Conservation (phyloP, 192 early-diverging fungal genomes). For the Coemansia sp. region DNA sequence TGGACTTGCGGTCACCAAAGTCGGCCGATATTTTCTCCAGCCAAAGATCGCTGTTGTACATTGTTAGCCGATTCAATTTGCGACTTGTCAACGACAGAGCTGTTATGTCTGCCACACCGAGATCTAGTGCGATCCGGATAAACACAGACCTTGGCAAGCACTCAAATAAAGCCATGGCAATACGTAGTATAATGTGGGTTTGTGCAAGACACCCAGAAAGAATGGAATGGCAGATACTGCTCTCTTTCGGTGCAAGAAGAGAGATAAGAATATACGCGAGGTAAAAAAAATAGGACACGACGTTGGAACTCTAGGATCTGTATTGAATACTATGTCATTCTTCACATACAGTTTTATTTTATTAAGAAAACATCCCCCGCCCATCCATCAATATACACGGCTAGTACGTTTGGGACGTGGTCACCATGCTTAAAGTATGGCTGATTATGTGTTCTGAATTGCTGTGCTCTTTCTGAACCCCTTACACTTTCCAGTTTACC, state of each 20-base stretch:
- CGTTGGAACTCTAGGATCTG: too few species aligned
- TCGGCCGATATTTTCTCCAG: conserved; percentile 44
- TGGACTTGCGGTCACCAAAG: conserved; percentile 45
- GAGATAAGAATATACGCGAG: not conserved
- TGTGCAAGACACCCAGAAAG: not conserved
- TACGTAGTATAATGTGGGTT: not conserved
- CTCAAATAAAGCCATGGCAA: conserved; percentile 24
- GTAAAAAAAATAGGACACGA: too few species aligned
- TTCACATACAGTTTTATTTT: too few species aligned
- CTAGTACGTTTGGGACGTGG: too few species aligned
- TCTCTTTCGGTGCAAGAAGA: not conserved
- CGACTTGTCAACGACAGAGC: conserved; percentile 38
- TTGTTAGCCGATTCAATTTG: conserved; percentile 21
- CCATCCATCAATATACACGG: too few species aligned
- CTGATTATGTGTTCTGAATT: too few species aligned
- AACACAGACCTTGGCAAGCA: conserved; percentile 43
- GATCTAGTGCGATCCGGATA: conserved; percentile 32
- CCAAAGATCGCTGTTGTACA: conserved; percentile 39
- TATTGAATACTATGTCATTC: too few species aligned
- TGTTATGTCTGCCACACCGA: conserved; percentile 28
- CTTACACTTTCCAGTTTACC: too few species aligned
- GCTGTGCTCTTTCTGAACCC: too few species aligned
- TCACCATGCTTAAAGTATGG: too few species aligned
- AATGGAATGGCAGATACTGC: not conserved
- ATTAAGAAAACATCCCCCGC: too few species aligned